Evolutionary conservation across 345 rosid genomes (phyloP).

Genomic region (Pistacia vera): DNA sequence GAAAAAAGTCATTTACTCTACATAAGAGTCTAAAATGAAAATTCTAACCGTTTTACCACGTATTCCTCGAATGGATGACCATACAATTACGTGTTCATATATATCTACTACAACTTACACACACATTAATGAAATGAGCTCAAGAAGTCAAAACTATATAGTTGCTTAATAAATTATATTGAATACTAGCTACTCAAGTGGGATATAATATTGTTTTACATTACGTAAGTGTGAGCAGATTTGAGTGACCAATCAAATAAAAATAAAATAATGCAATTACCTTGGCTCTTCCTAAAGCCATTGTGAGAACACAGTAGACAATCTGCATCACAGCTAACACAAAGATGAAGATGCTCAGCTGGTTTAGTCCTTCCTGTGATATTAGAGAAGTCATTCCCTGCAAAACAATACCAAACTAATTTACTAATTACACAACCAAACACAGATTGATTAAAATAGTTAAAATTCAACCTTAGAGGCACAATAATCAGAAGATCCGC

Average conservation of each 20-base stretch:
- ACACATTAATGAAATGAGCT: no score
- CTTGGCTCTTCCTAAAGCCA: conserved; percentile 77
- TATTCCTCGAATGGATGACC: no score
- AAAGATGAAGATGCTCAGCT: conserved; percentile 66
- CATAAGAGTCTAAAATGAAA: no score
- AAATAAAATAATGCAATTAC: conserved; percentile 24
- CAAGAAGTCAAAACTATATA: no score
- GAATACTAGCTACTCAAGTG: no score
- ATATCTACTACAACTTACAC: no score
- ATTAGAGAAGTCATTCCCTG: conserved; percentile 63
- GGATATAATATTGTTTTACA: no score
- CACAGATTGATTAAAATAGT: background rate
- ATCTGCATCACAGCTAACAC: conserved; percentile 75
- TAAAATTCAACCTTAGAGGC: conserved; percentile 41
- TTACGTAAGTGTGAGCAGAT: background rate
- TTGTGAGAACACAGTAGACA: conserved; percentile 56
- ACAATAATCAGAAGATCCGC: conserved; percentile 32
- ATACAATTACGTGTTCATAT: no score
- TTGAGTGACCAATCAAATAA: no score
- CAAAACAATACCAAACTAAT: background rate
- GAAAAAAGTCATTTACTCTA: no score
- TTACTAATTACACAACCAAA: background rate
- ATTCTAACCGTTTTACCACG: no score
- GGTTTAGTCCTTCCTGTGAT: conserved; percentile 60
- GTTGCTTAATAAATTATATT: no score